Evolutionary conservation across 768 basidiomycete species (phyloP).

Genomic region (Lactarius psammicola): DNA sequence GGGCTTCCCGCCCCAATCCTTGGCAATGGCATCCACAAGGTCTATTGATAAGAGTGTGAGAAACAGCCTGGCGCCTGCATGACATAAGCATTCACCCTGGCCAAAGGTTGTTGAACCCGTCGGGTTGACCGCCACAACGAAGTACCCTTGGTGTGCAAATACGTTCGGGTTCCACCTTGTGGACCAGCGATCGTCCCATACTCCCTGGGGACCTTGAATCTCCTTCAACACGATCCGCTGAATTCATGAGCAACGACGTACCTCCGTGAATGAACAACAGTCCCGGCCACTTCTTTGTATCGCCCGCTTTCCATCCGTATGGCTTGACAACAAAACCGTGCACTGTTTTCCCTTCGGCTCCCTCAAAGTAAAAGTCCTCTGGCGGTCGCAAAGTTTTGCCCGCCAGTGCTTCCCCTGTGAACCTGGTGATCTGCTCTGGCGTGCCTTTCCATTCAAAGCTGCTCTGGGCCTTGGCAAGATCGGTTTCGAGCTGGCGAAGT

Average conservation of each 20-base stretch:
- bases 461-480: slow-evolving; percentile 20
- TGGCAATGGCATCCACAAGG: slow-evolving; percentile 74
- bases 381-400: slow-evolving; percentile 59
- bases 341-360: slow-evolving; percentile 68
- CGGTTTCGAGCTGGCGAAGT: slow-evolving; percentile 43
- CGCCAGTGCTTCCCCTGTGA: slow-evolving; percentile 55
- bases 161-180: slow-evolving; percentile 83
- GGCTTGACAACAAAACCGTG: slow-evolving; percentile 89
- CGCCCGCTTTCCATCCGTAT: slow-evolving; percentile 63
- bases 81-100: slow-evolving; percentile 51
- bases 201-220: slow-evolving; percentile 62
- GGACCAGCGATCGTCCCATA: slow-evolving; percentile 91
- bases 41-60: slow-evolving; percentile 41
- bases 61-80: not conserved
- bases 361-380: slow-evolving; percentile 89
- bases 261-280: slow-evolving; percentile 82
- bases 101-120: slow-evolving; percentile 94
- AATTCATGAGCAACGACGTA: slow-evolving; percentile 16
- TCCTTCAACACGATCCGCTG: slow-evolving; percentile 1
- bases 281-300: slow-evolving; percentile 67
- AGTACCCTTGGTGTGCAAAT: slow-evolving; percentile 87
- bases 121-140: slow-evolving; percentile 85
- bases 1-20: slow-evolving; percentile 86
- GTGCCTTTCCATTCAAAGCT: slow-evolving; percentile 36
- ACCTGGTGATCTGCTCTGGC: slow-evolving; percentile 60